Conservation (phyloP, 257 asterid genomes). For the Thymus mandschuricus region DNA sequence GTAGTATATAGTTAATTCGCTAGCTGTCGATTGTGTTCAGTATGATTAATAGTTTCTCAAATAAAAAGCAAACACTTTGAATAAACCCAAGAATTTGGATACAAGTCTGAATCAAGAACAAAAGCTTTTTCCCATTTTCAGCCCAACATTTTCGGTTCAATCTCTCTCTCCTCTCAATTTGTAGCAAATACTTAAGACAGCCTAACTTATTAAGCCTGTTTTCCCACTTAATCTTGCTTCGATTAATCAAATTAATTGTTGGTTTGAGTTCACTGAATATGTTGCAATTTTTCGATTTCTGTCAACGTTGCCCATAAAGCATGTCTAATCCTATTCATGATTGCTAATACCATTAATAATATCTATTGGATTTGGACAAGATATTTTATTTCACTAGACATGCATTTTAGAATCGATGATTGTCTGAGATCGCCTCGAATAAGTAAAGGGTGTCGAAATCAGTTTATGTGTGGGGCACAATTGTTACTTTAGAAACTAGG, state of each 20-base stretch:
- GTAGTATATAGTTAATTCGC: background rate
- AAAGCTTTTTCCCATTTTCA: slow-evolving; percentile 21
- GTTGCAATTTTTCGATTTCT: background rate
- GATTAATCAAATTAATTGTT: background rate
- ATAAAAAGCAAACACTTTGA: slow-evolving; percentile 12
- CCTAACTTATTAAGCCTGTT: slow-evolving; percentile 14
- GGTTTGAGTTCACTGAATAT: slow-evolving; percentile 43
- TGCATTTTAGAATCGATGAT: no score
- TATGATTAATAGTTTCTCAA: background rate
- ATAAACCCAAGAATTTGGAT: slow-evolving; percentile 11
- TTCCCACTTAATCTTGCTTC: background rate
- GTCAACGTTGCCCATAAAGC: background rate
- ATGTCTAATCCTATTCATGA: slow-evolving; percentile 21
- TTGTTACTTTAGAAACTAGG: no score
- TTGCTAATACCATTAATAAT: background rate
- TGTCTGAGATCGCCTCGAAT: no score
- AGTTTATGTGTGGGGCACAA: no score
- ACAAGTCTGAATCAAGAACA: background rate
- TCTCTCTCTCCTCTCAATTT: slow-evolving; percentile 18
- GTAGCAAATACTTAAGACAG: slow-evolving; percentile 20
- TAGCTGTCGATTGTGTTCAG: background rate
- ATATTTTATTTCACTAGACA: background rate
- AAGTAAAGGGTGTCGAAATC: no score
- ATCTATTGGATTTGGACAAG: slow-evolving; percentile 14
- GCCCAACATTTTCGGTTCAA: slow-evolving; percentile 20